Base-by-base conservation (phyloP, 352 stramenopile genomes). In the Globisporangium middletonii region DNA sequence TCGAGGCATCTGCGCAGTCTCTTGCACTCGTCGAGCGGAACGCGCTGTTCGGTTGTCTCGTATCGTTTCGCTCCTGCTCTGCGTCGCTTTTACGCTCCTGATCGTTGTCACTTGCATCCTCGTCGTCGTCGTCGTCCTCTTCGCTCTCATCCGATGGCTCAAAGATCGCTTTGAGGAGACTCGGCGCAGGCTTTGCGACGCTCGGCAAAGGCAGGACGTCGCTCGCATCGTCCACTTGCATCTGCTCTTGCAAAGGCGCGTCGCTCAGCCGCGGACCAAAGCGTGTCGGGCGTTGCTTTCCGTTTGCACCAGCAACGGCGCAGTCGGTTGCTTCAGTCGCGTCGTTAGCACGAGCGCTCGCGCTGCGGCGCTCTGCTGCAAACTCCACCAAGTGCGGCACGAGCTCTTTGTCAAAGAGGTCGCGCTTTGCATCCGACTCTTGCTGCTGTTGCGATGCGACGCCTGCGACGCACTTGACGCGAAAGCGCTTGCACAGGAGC, bases 401-500 rank as follows among this genome's bases (percentile, higher is more conserved):
- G 2, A 94, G 68, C 43, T 92, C 80, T 11, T 83, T 68, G 30
- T 88, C 72, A 52, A 91, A 94, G 30, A 91, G 60, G 26, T 88
- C 71, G 2, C 49, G 66, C 44, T 72, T 73, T 15, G 73, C 64
- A 9, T 61, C 62, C 4, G 50, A 12, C 67, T 49, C 51, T 57
- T 2, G 60, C 68, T 2, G 62, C 61, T 7, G 60, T 64, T 6
- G 68, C 2, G 69, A 60, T 1, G 69, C 68, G n/a, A 18, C 60
- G 46, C 64, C 69, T 28, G 48, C 28, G 26, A 65, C 41, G 37
- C 80, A 89, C 41, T 89, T 87, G 2, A 91, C 74, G 42, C 75
- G 81, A 56, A 92, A 95, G 5, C 85, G 85, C 60, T 95, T 95
- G 64, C 85, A 93, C 0, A 95, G 68, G 23, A 95, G 49, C 9